Conservation (phyloP, 140 eudicot species). For the Ambrosia hybrid region DNA sequence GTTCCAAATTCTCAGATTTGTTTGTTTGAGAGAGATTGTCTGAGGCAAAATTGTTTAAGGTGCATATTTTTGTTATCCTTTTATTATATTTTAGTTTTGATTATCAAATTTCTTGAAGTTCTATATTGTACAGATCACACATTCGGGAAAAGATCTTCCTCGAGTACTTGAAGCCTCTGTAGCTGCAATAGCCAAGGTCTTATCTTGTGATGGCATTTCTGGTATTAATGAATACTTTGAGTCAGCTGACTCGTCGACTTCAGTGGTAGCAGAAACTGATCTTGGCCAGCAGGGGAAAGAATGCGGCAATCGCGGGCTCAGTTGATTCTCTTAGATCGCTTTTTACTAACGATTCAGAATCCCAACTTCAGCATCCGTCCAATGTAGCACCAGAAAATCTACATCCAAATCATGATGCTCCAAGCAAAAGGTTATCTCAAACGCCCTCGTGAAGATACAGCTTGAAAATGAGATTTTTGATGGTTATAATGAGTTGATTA, state of each 20-base stretch:
- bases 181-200: slow-evolving; percentile 55
- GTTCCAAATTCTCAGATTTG: slow-evolving; percentile 49
- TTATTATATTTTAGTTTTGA: not conserved
- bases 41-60: slow-evolving; percentile 71
- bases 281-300: too few species aligned
- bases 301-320: too few species aligned
- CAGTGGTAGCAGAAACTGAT: too few species aligned
- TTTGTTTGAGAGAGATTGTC: slow-evolving; percentile 88
- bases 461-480: slow-evolving; percentile 11
- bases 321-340: too few species aligned
- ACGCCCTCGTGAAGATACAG: slow-evolving; percentile 37
- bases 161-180: slow-evolving; percentile 58
- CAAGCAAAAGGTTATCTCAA: slow-evolving; percentile 36
- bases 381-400: too few species aligned
- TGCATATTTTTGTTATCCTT: slow-evolving; percentile 18
- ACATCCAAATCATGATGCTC: not conserved
- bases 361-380: not conserved
- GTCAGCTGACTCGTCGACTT: too few species aligned
- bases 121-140: slow-evolving; percentile 47
- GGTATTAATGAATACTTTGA: slow-evolving; percentile 34
- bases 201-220: slow-evolving; percentile 69
- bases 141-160: slow-evolving; percentile 66
- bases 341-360: too few species aligned
- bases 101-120: not conserved
- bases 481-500: not conserved